phyloP scores from a whole-genome alignment of 2,329 filamentous ascomycete species.

The Talaromyces sp. region DNA sequence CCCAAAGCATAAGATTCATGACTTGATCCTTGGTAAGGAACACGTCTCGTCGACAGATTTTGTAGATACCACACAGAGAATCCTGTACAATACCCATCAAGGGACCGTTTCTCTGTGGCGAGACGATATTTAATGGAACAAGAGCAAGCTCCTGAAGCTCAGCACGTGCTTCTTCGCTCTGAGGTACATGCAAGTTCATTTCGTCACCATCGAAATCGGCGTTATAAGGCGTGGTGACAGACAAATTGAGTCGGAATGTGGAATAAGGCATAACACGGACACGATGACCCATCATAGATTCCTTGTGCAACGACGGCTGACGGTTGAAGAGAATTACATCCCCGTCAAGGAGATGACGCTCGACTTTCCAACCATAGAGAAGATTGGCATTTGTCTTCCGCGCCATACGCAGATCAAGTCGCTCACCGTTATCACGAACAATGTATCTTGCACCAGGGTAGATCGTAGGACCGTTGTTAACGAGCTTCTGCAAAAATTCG shows the following conservation, averaged over 20 bases:
- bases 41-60: constrained; percentile 86
- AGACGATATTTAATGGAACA: constrained; percentile 98
- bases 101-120: constrained; percentile 90
- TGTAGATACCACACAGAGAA: constrained; percentile 92
- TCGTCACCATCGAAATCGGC: constrained; percentile 99
- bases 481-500: constrained; percentile 78
- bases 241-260: constrained; percentile 94
- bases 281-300: constrained; percentile 99
- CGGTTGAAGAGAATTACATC: constrained; percentile 99
- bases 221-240: constrained; percentile 97
- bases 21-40: constrained; percentile 87
- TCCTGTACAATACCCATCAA: constrained; percentile 99
- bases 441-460: constrained; percentile 97
- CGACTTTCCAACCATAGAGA: constrained; percentile 97
- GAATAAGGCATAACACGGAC: constrained; percentile 98
- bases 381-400: constrained; percentile 67
- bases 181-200: constrained; percentile 99
- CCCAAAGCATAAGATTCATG: constrained; percentile 97
- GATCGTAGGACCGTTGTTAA: constrained; percentile 89
- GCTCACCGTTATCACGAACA: constrained; percentile 84
- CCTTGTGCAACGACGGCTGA: constrained; percentile 97
- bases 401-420: constrained; percentile 91
- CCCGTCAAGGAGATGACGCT: constrained; percentile 90
- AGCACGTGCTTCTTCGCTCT: constrained; percentile 92
- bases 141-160: constrained; percentile 92